A percentile compares a stretch with the other conserved stretches of the same genome.
These are phyloP conservation scores for Rhodotorula mucilaginosa DNA, from an alignment of 1,284 basidiomycete genomes.

Conservation along the genomic window DNA sequence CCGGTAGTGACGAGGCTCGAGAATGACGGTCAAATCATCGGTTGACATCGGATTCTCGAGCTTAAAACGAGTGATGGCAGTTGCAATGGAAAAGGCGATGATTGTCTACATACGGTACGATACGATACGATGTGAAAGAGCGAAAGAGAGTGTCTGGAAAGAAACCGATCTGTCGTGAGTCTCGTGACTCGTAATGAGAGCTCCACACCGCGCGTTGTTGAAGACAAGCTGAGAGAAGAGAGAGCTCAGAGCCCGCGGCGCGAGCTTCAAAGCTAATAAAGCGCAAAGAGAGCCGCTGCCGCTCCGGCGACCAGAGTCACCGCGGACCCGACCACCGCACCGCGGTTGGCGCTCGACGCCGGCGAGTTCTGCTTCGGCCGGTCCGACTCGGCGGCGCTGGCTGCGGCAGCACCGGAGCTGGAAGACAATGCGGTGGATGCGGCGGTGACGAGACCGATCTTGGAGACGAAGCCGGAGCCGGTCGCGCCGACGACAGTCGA, in stretches of 20 bases:
- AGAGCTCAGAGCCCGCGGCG: neutral
- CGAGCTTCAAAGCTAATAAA: neutral
- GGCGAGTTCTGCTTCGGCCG: neutral
- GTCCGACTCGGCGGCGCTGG: neutral
- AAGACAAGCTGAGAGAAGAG: neutral
- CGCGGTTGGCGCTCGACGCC: neutral
- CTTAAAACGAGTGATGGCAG: too few species aligned
- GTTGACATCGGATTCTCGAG: too few species aligned
- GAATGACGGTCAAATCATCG: too few species aligned
- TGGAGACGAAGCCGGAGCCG: slow-evolving; percentile 31
- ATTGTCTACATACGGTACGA: too few species aligned
- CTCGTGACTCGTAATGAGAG: too few species aligned
- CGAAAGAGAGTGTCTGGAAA: too few species aligned
- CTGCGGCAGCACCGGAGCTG: neutral
- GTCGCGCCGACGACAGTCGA: slow-evolving; percentile 27
- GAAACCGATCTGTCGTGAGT: too few species aligned
- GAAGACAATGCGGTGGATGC: neutral
- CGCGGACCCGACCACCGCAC: neutral
- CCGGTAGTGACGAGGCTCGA: too few species aligned
- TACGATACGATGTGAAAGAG: too few species aligned
- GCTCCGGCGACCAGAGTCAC: neutral
- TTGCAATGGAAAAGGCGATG: too few species aligned
- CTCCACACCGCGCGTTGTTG: too few species aligned
- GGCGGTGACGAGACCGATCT: neutral
- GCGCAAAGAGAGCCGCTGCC: neutral